Base-by-base conservation (phyloP, 768 basidiomycete genomes). In the Rhizopogon vinicolor region DNA sequence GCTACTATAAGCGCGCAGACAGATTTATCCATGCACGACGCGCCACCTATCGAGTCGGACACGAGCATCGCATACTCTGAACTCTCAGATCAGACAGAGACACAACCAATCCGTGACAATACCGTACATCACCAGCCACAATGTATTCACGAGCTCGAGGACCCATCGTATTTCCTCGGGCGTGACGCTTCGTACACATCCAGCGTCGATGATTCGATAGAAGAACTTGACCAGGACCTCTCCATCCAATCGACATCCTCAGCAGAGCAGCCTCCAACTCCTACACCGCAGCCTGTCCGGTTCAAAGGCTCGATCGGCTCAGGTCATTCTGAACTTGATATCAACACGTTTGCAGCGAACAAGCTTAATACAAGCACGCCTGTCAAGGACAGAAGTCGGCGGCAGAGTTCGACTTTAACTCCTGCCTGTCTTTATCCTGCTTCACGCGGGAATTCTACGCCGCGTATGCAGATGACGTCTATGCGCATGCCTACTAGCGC, bases 131-230 rank as follows among this genome's bases (percentile, higher is more conserved):
- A 37, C 13, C 68, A 46, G 16, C 72, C 77, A 1, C 71, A 63
- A 2, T 84, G 83, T 64, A 85, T 85, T 51, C 83, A 85, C 62
- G 81, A 86, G 60, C 59, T 85, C 8, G 74, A 74, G 7, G 69
- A 69, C 43, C 68, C 69, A 19, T 69, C 69, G 3, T 69, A 70
- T 19, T 58, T 68, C 7, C 60, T 52, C 16, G 58, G 40, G 1
- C 46, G 60, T 1, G 64, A 52, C 1, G 52, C 41, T n/a, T 49
- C 55, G 9, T 37, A 60, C 41, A 3, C 52, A 51, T 43, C 53
- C 41, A 51, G 43, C 22, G 14, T 51, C 3, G 51, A 55, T 22
- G 46, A 55, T 8, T 51, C 51, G 9, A 16, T 53, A 7, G 35
- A 52, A 31, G 39, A 7, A 13, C 41, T 12, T 12, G 57, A 58